Base-by-base conservation (phyloP, 2,329 filamentous ascomycete genomes). In the Tolypocladium guangdongense region DNA sequence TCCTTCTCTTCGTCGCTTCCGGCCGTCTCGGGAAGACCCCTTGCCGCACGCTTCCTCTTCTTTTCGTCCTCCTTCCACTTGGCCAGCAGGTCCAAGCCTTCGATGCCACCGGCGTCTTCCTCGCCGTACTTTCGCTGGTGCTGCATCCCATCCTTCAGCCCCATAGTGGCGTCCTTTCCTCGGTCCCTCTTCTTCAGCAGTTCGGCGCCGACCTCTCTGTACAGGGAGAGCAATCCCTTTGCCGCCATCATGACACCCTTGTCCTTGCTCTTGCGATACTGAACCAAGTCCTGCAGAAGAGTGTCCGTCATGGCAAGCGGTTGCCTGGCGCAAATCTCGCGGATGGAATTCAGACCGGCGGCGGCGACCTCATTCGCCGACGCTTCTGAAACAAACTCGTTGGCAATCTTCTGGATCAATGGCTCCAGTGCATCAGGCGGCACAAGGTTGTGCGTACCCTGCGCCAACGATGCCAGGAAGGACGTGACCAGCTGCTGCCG, bases 201-300 rank as follows among this genome's bases (percentile, higher is more conserved):
- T 60, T 95, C 88, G 0, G 93, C 89, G 37, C 87, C 90, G 16
- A 96, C 87, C 65, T 97, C 91, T 60, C 93, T 80, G 74, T 95
- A 99, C 7, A 99, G 77, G 27, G 89, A 90, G 43, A 99, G 76
- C 7, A 99, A 75, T 58, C 93, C 92, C 68, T 93, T 92, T 16
- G 92, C 90, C 8, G 93, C 93, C 93, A 99, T 97, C 81, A 95
- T 91, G n/a, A 93, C 88, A 55, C 92, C 91, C 75, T 97, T 99
- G 66, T 99, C 93, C 67, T 99, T 99, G 66, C 89, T 95, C 76
- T 95, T 96, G 56, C 89, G 83, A 72, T 99, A 97, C 75, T 93
- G 87, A 11, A 97, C 90, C 51, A 99, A 73, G 75, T 99, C 93
- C 68, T 99, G 92, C 33, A 99, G 74, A n/a, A 99, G 73, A 0